Base-by-base conservation (phyloP, 495 filamentous ascomycete genomes). In the Podospora tetraspora region DNA sequence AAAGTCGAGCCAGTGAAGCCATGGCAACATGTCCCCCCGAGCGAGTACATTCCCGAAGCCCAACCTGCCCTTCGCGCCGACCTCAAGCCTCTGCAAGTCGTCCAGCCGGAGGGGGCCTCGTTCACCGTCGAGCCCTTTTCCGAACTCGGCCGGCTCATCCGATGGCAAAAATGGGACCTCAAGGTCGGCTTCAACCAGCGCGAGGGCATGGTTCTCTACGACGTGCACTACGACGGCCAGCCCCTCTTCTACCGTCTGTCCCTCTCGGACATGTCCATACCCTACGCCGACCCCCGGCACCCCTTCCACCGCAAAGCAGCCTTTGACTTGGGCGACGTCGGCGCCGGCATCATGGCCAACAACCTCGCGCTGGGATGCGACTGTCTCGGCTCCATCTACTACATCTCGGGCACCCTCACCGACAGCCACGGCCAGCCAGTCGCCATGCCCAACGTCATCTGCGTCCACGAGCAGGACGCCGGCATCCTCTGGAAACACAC, bases 401-500 rank as follows among this genome's bases (percentile, higher is more conserved):
- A 93, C 73, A 81, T 94, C 70, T 83, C 86, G 27, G 82, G 80
- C 21, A 80, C 86, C 2, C 77, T 91, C 19, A 75, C 84, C 0
- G 81, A 82, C 34, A 72, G 82, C 62, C 82, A 85, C 19, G 91
- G 91, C 22, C 82, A 85, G 27, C 83, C 88, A 0, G 78, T 85
- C 0, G 71, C 84, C 3, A 86, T 88, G 79, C 85, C 87, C 34
- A 94, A 94, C 69, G 90, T 91, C 11, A 83, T 94, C 24, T 94
- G 91, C 77, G 84, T 93, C 30, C 91, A 94, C 73, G 90, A 92
- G 70, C 88, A 90, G 72, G 89, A 91, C 70, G 83, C 82, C 59
- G 91, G 91, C 24, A 90, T 94, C 56, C 85, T 86, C 3, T 93
- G 89, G 86, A 94, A 94, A 72, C 91, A 94, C 78, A 93, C 89